A percentile compares a stretch with the other conserved stretches of the same genome.
Conservation (phyloP, 148 eudicot genomes). For the Spergularia marina region DNA sequence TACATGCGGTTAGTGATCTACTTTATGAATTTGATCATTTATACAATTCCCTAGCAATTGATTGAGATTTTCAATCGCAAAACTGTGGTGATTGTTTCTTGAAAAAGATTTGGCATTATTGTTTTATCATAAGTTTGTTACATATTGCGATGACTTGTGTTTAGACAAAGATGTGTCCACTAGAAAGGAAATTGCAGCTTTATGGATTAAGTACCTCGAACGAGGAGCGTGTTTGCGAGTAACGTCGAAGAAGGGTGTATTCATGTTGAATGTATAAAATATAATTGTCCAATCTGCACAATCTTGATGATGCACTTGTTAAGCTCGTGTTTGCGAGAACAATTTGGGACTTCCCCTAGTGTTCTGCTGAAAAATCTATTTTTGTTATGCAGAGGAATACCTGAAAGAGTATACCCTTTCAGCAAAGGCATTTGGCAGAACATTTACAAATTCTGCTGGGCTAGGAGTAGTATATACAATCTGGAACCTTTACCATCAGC, state of each 20-base stretch:
- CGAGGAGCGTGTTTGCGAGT: neutral
- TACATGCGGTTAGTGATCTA: conserved; percentile 68
- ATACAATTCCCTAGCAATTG: neutral
- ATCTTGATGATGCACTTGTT: neutral
- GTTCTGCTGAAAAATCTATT: neutral
- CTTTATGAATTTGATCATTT: conserved; percentile 10
- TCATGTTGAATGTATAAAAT: neutral
- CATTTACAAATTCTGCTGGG: conserved; percentile 70
- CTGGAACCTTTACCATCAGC: conserved; percentile 72
- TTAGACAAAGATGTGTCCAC: neutral
- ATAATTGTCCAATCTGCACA: neutral
- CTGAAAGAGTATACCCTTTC: conserved; percentile 88
- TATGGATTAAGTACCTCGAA: neutral
- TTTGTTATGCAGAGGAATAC: conserved; percentile 59
- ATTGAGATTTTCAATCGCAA: neutral
- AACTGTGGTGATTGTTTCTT: neutral
- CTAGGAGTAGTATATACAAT: conserved; percentile 42
- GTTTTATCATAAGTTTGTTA: neutral
- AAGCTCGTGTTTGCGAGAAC: neutral
- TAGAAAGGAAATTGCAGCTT: neutral
- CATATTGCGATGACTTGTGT: neutral
- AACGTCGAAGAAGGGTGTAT: neutral
- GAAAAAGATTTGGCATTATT: neutral
- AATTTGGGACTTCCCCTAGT: neutral
- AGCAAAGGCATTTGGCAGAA: conserved; percentile 80